Conservation (phyloP, 2,329 filamentous ascomycete genomes). For the Pseudogymnoascus sp. region DNA sequence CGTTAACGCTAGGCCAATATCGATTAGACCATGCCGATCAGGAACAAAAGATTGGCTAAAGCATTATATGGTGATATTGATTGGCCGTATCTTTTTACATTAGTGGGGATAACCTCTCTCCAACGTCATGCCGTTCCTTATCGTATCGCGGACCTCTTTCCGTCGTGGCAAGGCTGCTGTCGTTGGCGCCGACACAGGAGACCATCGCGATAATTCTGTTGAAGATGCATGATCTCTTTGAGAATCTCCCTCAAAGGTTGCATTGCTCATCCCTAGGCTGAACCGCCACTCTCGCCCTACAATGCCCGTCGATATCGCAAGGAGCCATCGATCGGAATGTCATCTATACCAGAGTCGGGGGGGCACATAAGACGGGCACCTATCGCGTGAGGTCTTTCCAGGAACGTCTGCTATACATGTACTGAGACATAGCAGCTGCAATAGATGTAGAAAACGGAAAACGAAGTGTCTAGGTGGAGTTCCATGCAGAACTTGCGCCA, state of each 20-base stretch:
- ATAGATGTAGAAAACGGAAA: slow-evolving; percentile 21
- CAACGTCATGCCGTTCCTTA: neutral
- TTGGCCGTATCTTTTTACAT: neutral
- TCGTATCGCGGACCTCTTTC: neutral
- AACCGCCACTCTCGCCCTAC: slow-evolving; percentile 1
- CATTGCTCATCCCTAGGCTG: neutral
- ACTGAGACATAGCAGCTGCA: slow-evolving; percentile 18
- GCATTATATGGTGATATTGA: neutral
- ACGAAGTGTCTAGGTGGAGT: slow-evolving; percentile 21
- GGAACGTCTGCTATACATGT: neutral
- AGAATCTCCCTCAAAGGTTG: neutral
- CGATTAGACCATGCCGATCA: neutral
- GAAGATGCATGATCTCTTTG: neutral
- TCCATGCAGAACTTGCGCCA: slow-evolving; percentile 19
- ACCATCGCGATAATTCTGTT: neutral
- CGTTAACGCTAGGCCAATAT: neutral
- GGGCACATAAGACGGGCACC: neutral
- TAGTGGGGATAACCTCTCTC: neutral
- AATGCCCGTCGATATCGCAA: slow-evolving; percentile 7
- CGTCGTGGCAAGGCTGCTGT: neutral
- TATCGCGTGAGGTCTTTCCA: neutral
- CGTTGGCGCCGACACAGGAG: neutral
- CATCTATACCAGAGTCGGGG: neutral
- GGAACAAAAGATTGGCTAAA: slow-evolving; percentile 2
- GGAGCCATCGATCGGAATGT: slow-evolving; percentile 9